A percentile compares a stretch with the other conserved stretches of the same genome.
Evolutionary conservation across 306 rosid genomes (phyloP).

Genomic region (Quercus dentata): DNA sequence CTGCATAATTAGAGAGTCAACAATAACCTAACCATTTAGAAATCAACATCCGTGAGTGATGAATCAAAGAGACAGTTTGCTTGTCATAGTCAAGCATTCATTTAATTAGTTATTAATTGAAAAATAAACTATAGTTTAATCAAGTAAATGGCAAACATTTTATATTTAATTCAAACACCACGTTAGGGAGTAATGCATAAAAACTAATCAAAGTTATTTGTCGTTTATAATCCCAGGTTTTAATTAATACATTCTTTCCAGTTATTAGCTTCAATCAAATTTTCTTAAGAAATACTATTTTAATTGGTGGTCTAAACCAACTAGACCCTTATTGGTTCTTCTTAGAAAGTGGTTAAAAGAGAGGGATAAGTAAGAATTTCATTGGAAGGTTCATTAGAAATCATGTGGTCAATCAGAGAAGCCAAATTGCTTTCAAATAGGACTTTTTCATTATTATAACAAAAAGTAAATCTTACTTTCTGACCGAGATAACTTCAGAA

Average conservation of each 20-base stretch:
- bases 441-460: constrained; percentile 7
- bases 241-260: constrained; percentile 11
- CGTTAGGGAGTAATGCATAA: constrained; percentile 59
- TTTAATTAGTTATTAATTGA: background rate
- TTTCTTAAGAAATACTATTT: constrained; percentile 6
- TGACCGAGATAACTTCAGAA: constrained; percentile 14
- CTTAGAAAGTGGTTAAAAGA: constrained; percentile 1
- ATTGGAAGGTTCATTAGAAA: background rate
- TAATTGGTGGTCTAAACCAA: constrained; percentile 19
- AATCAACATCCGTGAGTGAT: constrained; percentile 16
- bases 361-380: constrained; percentile 11
- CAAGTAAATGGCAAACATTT: constrained; percentile 14
- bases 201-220: constrained; percentile 42
- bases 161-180: constrained; percentile 39
- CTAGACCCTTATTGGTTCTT: constrained; percentile 35
- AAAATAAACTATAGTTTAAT: background rate
- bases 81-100: constrained; percentile 33
- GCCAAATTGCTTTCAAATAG: constrained; percentile 22
- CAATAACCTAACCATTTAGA: constrained; percentile 12
- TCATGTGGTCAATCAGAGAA: constrained; percentile 24
- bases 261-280: constrained; percentile 1
- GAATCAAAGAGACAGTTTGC: constrained; percentile 32
- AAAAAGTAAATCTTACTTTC: constrained; percentile 2
- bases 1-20: constrained; percentile 13
- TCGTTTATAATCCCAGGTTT: constrained; percentile 32